These are phyloP conservation scores for Hirsutella rhossiliensis DNA, from an alignment of 2,329 filamentous ascomycete species.

Conservation along the genomic window DNA sequence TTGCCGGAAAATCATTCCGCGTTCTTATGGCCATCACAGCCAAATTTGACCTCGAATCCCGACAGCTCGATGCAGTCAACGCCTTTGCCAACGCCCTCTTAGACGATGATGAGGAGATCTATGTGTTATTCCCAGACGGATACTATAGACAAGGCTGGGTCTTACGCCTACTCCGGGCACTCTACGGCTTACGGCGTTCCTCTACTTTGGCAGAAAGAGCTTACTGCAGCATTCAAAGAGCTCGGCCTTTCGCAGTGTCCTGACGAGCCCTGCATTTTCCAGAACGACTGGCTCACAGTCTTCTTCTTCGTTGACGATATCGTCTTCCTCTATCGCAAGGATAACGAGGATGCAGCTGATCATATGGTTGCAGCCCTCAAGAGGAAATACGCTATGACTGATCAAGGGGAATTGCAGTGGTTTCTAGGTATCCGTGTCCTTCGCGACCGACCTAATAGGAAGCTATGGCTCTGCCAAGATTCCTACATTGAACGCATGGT, in stretches of 20 bases:
- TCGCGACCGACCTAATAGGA: not conserved
- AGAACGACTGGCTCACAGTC: not conserved
- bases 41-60: constrained; percentile 1
- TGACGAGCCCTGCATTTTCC: not conserved
- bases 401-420: not conserved
- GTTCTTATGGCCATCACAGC: constrained; percentile 2
- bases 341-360: not conserved
- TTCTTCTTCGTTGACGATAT: not conserved
- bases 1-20: constrained; percentile 1
- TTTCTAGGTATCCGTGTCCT: not conserved
- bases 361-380: not conserved
- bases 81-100: constrained; percentile 1
- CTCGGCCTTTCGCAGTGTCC: not conserved
- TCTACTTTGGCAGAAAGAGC: not conserved
- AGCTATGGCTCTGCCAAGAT: not conserved
- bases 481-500: not conserved
- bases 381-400: not conserved
- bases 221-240: not conserved
- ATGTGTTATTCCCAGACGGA: not conserved
- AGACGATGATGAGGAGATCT: constrained; percentile 2
- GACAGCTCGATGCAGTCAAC: constrained; percentile 3
- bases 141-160: not conserved
- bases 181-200: not conserved
- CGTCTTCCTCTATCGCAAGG: not conserved
- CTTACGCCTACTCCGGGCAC: not conserved